Conservation (phyloP, 1,284 basidiomycete genomes). For the Afroboletus lepidellus region DNA sequence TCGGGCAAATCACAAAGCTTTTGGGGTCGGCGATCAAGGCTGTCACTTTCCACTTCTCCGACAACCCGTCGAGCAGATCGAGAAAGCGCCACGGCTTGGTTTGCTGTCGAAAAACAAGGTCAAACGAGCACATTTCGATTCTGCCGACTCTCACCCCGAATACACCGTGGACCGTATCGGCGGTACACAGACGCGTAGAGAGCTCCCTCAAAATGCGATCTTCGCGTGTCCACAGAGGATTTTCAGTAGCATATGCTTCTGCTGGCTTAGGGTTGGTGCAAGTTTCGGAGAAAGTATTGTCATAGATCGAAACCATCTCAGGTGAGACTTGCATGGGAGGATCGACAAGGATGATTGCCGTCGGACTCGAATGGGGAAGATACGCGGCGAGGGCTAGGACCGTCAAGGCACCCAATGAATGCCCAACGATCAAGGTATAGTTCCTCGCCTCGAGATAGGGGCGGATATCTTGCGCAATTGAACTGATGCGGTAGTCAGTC, state of each 20-base stretch:
- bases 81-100: slow-evolving; percentile 27
- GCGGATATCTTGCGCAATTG: background rate
- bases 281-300: background rate
- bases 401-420: slow-evolving; percentile 22
- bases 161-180: slow-evolving; percentile 9
- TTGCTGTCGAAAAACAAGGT: slow-evolving; percentile 6
- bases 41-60: background rate
- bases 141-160: slow-evolving; percentile 6
- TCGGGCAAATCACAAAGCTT: background rate
- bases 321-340: slow-evolving; percentile 7
- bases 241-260: slow-evolving; percentile 9
- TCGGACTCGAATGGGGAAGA: slow-evolving; percentile 15
- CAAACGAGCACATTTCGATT: background rate
- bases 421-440: slow-evolving; percentile 25
- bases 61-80: slow-evolving; percentile 11
- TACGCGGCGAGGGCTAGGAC: slow-evolving; percentile 16
- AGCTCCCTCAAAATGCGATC: slow-evolving; percentile 20
- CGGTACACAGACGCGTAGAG: too few relatives aligned
- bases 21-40: background rate
- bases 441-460: slow-evolving; percentile 20
- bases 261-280: slow-evolving; percentile 1
- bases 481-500: slow-evolving; percentile 12
- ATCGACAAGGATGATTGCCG: slow-evolving; percentile 25
- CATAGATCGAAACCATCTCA: background rate
- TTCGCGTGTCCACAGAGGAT: slow-evolving; percentile 23